Base-by-base conservation (phyloP, 768 basidiomycete genomes). In the Termitomyces titanicus region DNA sequence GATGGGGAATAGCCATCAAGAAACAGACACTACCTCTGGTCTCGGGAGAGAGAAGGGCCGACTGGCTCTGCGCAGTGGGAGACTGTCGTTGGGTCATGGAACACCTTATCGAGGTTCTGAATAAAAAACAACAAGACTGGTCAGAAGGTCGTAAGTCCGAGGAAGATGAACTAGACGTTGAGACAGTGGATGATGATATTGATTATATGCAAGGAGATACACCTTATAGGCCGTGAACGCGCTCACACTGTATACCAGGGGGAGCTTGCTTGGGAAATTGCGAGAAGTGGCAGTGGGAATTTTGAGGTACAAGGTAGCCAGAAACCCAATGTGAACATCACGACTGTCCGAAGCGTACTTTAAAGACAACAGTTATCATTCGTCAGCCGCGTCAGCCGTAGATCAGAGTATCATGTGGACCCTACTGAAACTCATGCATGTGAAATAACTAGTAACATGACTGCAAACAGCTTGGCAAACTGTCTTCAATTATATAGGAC, bases 61-160 rank as follows among this genome's bases (percentile, higher is more conserved):
- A 47, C 8, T 54, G 53, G 53, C 6, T 40, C 29, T 37, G 3
- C 2, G 53, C 53, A 5, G 53, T 54, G 37, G 38, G 47, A 13
- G 53, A 54, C 47, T 54, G 53, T 18, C 29, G 18, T 24, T 47
- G 45, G 53, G 45, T 47, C 20, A 47, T 54, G 45, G 46, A 22
- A 31, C 46, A 27, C 24, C 46, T 54, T 22, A 15, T 51, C 18
- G 37, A 39, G 11, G 18, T 5, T 1, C 37, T 39, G 37, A 18
- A 50, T 13, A 34, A 15, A 3, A 22, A 17, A 31, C 10, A 46
- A 13, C 20, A 50, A 39, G 48, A 25, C 17, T 11, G 48, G 37
- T 25, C 25, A 18, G 24, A 39, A 27, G 25, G 20, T 47, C 33
- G 10, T 22, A 18, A 4, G 20, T 22, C 31, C 15, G 45, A 46